These are phyloP conservation scores for Tagetes patula DNA, from an alignment of 129 eudicot genomes.

Conservation along the genomic window DNA sequence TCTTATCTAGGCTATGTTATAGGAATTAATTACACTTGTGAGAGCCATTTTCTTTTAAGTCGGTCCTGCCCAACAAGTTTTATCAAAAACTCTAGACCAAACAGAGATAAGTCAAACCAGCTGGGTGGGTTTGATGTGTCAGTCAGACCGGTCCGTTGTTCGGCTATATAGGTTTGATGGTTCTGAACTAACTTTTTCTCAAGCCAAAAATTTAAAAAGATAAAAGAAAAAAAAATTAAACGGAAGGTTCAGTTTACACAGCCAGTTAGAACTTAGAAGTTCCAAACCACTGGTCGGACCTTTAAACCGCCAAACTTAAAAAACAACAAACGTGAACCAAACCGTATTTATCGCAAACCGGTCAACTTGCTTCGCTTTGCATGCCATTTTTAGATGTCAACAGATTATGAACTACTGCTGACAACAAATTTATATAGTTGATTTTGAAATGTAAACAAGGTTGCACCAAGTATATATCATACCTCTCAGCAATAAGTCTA, in stretches of 20 bases:
- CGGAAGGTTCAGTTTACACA: background rate
- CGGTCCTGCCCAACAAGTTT: background rate
- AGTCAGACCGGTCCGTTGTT: background rate
- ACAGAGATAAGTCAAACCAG: background rate
- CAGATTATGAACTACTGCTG: background rate
- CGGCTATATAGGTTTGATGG: too few species aligned
- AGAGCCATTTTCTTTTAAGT: background rate
- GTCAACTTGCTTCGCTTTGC: background rate
- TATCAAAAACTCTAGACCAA: background rate
- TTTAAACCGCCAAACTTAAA: background rate
- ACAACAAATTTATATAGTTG: background rate
- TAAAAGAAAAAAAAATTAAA: background rate
- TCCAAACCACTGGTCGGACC: background rate
- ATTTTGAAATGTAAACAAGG: conserved; percentile 8
- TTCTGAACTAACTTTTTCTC: too few species aligned
- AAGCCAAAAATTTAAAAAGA: too few species aligned
- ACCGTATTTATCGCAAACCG: too few species aligned
- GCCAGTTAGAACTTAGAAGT: too few species aligned
- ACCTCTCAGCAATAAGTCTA: conserved; percentile 61
- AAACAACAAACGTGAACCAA: background rate
- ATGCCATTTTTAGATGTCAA: background rate
- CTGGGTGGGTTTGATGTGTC: too few species aligned
- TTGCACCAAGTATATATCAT: conserved; percentile 19
- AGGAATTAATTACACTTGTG: background rate
- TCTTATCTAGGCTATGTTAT: background rate